Base-by-base conservation (phyloP, 768 basidiomycete species). In the Galerina marginata region DNA sequence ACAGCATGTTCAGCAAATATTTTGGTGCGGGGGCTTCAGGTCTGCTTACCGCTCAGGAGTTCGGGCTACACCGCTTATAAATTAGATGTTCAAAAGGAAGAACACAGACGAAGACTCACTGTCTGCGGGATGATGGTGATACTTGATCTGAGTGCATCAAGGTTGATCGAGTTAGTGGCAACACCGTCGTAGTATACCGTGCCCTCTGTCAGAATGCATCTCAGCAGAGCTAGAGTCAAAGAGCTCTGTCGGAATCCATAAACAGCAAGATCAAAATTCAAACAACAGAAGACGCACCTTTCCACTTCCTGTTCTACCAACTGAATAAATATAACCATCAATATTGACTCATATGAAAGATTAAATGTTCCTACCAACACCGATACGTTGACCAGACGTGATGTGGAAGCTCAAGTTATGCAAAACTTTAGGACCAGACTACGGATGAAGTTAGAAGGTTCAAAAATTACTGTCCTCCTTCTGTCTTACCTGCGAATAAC, bases 71-170 rank as follows among this genome's bases (percentile, higher is more conserved):
- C 7, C 12, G 3, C 14, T n/a, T 3, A 12, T 56, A 36, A 20
- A 26, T 45, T 37, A 23, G 20, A 9, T 9, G 11, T 25, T 25
- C 4, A 12, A 12, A 33, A 40, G 29, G 29, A 33, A 1, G 37
- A 6, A 14, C 12, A 5, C 38, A 23, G n/a, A 45, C 43, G 0
- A 20, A 26, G 38, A 69, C 77, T 63, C 42, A 80, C 81, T 20
- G 79, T 72, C 64, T 84, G 82, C 4, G 82, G 83, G 26, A 85
- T 88, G 64, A 88, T 85, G 2, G 87, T 89, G 59, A 90, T 82
- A 54, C 79, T 83, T 1, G 81, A 77, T 42, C 88, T 75, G 36
- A 90, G 71, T 9, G 77, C 79, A 62, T 88, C 81, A 11, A 90
- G 72, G 64, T 87, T 87, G 59, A 90, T 70, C 2, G 71, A 69